Conservation (phyloP, 305 asterid species). For the Salvia sclarea region DNA sequence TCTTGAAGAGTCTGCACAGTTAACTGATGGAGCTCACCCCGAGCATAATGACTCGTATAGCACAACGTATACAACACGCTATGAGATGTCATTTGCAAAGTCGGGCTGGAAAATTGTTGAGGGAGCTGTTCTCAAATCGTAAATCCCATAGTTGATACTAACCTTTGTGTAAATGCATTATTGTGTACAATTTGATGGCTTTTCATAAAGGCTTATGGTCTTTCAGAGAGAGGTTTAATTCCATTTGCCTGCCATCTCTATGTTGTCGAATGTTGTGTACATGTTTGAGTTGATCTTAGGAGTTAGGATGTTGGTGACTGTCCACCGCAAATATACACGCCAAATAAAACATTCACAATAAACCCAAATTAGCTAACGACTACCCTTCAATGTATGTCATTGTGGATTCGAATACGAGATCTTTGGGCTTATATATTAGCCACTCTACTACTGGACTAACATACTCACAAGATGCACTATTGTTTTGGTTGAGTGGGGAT, state of each 20-base stretch:
- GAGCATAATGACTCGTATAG: conserved; percentile 72
- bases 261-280: neutral
- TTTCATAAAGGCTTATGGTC: neutral
- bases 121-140: conserved; percentile 89
- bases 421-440: no score
- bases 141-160: conserved; percentile 24
- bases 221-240: neutral
- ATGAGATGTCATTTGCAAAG: conserved; percentile 61
- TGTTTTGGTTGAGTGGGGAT: no score
- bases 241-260: neutral
- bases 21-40: conserved; percentile 74
- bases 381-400: no score
- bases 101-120: conserved; percentile 91
- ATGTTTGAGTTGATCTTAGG: neutral
- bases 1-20: conserved; percentile 79
- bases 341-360: neutral
- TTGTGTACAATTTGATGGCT: conserved; percentile 13
- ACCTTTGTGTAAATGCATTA: conserved; percentile 37
- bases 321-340: neutral
- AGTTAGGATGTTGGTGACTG: neutral
- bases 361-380: no score
- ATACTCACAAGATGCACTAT: no score
- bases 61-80: conserved; percentile 77
- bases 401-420: no score
- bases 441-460: no score